A percentile compares a stretch with the other conserved stretches of the same genome.
Evolutionary conservation across 2,329 filamentous ascomycete species (phyloP).

Genomic region (Knoxdaviesia proteae): DNA sequence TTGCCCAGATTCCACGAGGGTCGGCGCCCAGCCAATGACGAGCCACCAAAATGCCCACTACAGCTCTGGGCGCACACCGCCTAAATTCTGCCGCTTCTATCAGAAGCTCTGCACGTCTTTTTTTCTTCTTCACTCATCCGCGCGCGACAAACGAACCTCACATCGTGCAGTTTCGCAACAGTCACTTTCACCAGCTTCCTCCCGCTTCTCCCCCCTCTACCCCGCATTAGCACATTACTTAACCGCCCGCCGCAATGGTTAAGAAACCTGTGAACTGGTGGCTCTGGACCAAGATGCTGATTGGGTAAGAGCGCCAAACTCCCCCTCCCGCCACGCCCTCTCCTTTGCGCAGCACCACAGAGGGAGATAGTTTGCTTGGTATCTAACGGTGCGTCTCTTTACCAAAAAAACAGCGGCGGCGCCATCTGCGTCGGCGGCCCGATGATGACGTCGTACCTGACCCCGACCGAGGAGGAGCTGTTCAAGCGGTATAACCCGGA

Average conservation of each 20-base stretch:
- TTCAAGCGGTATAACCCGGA: conserved; percentile 88
- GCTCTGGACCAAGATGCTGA: conserved; percentile 48
- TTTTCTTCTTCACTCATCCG: too few species aligned
- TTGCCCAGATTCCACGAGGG: too few species aligned
- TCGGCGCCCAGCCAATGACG: too few species aligned
- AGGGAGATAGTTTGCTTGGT: background rate
- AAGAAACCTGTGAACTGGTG: conserved; percentile 16
- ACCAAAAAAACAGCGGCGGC: conserved; percentile 33
- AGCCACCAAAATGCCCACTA: too few species aligned
- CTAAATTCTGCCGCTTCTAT: too few species aligned
- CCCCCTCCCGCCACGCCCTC: conserved; percentile 3
- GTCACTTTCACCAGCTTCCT: too few species aligned
- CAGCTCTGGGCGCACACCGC: too few species aligned
- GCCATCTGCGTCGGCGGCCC: conserved; percentile 66
- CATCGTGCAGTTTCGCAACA: too few species aligned
- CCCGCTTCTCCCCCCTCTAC: too few species aligned
- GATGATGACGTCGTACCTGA: conserved; percentile 57
- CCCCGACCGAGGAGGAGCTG: conserved; percentile 77
- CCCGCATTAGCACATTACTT: too few species aligned
- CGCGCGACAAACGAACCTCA: too few species aligned
- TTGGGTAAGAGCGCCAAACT: conserved; percentile 30
- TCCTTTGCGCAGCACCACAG: background rate
- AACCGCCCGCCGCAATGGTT: background rate
- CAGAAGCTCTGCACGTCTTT: too few species aligned
- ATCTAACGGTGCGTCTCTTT: background rate